Conservation (phyloP, 2,329 filamentous ascomycete genomes). For the Rutstroemia sydowiana region DNA sequence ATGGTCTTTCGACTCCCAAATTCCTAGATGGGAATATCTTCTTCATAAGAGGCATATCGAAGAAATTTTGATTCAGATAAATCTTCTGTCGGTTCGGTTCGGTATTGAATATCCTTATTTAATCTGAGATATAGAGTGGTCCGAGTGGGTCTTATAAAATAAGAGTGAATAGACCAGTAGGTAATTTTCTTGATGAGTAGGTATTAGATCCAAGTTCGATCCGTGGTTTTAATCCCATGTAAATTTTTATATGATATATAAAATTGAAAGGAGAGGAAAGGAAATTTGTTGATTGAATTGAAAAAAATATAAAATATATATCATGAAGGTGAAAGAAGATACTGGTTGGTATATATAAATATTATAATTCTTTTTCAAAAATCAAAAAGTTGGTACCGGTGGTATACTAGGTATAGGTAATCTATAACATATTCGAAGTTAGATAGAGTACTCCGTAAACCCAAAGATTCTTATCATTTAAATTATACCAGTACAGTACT, state of each 20-base stretch:
- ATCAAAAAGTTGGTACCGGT: too few species aligned
- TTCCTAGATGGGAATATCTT: conserved; percentile 19
- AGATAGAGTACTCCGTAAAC: too few species aligned
- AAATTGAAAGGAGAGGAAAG: conserved; percentile 10
- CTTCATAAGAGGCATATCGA: conserved; percentile 23
- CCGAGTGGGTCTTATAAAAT: conserved; percentile 1
- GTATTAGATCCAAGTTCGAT: neutral
- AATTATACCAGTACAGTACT: conserved; percentile 1
- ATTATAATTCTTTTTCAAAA: neutral
- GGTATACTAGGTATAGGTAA: too few species aligned
- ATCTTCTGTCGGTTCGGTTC: neutral
- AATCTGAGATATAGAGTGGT: conserved; percentile 7
- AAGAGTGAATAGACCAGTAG: neutral
- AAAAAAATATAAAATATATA: too few species aligned
- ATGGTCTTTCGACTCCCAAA: conserved; percentile 7
- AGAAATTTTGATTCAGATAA: neutral
- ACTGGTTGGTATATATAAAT: neutral
- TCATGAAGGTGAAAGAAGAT: neutral
- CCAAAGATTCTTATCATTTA: conserved; percentile 2
- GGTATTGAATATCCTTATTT: conserved; percentile 3
- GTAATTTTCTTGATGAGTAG: neutral
- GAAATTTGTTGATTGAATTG: neutral
- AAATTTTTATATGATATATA: conserved; percentile 8
- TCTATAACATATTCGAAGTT: neutral
- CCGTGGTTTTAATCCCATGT: conserved; percentile 4